Percentiles rank a stretch among this genome's conserved stretches.
These are phyloP conservation scores for Aspergillus quadrilineatus DNA, from an alignment of 2,329 filamentous ascomycete genomes.

Conservation along the genomic window DNA sequence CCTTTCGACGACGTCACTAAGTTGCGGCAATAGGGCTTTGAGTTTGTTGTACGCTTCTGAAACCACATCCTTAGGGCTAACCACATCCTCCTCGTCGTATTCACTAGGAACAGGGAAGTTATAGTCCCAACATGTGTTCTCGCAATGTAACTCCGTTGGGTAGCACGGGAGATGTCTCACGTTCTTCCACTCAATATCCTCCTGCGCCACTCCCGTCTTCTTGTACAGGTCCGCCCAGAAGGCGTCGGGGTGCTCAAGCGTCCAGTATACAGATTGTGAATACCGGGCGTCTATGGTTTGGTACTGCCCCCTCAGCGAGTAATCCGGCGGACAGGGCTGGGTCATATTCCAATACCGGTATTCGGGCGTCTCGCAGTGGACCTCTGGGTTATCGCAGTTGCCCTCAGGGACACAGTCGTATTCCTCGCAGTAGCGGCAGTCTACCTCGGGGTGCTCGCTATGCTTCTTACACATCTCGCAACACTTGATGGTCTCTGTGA, in stretches of 20 bases:
- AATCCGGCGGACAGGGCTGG: not conserved
- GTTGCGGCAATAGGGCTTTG: not conserved
- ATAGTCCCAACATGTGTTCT: conserved; percentile 1
- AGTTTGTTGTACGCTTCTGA: not conserved
- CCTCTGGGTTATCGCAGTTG: not conserved
- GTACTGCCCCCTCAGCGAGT: not conserved
- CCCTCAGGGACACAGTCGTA: not conserved
- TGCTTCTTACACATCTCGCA: not conserved
- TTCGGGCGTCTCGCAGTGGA: not conserved
- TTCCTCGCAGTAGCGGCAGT: too few relatives aligned
- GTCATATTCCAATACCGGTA: not conserved
- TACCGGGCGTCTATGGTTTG: not conserved
- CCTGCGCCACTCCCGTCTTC: not conserved
- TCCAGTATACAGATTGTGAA: conserved; percentile 7
- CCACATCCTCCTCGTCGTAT: conserved; percentile 1
- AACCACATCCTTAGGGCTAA: conserved; percentile 4
- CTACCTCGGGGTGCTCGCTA: too few relatives aligned
- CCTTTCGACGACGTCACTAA: not conserved
- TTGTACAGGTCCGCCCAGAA: conserved; percentile 7
- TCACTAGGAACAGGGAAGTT: not conserved
- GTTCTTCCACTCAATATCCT: not conserved
- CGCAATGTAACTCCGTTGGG: not conserved
- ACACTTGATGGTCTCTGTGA: not conserved
- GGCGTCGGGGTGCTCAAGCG: not conserved
- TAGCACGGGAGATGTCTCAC: not conserved